Evolutionary conservation across 345 rosid species (phyloP).

Genomic region (Iberis pinnata): DNA sequence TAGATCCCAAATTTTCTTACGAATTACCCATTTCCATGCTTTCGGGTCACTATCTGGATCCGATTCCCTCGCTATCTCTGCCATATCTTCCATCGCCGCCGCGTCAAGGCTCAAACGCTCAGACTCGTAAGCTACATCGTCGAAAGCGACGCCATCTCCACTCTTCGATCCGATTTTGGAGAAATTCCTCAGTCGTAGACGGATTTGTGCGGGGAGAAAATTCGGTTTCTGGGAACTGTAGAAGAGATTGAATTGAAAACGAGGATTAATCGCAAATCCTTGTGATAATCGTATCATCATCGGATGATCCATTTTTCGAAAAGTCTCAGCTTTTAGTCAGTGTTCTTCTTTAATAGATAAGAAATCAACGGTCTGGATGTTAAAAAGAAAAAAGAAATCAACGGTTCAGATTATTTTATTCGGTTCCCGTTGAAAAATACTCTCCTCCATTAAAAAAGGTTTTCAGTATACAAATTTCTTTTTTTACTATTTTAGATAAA

Average conservation of each 20-base stretch:
- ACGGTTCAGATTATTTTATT: no score
- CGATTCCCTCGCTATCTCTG: slow-evolving; percentile 41
- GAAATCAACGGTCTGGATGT: no score
- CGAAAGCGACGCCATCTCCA: slow-evolving; percentile 33
- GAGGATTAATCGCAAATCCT: slow-evolving; percentile 22
- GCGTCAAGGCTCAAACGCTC: slow-evolving; percentile 64
- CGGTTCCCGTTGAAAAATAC: no score
- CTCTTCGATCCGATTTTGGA: slow-evolving; percentile 24
- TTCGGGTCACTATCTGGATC: slow-evolving; percentile 41
- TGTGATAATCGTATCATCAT: slow-evolving; percentile 37
- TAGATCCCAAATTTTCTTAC: slow-evolving; percentile 75
- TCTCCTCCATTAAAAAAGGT: no score
- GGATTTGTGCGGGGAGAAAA: slow-evolving; percentile 2
- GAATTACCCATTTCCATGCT: slow-evolving; percentile 89
- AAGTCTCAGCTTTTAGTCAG: no score
- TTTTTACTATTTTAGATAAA: no score
- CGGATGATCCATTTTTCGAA: no score
- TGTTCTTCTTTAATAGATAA: no score
- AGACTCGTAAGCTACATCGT: slow-evolving; percentile 54
- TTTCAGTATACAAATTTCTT: no score
- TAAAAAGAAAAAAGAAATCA: no score
- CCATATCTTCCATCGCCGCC: slow-evolving; percentile 57
- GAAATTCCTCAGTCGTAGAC: slow-evolving; percentile 11
- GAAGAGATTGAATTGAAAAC: slow-evolving; percentile 4
- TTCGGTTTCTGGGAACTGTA: neutral